A percentile compares a stretch with the other conserved stretches of the same genome.
Evolutionary conservation across 2,329 filamentous ascomycete species (phyloP).

Genomic region (Ceratocystis cacaofunesta): DNA sequence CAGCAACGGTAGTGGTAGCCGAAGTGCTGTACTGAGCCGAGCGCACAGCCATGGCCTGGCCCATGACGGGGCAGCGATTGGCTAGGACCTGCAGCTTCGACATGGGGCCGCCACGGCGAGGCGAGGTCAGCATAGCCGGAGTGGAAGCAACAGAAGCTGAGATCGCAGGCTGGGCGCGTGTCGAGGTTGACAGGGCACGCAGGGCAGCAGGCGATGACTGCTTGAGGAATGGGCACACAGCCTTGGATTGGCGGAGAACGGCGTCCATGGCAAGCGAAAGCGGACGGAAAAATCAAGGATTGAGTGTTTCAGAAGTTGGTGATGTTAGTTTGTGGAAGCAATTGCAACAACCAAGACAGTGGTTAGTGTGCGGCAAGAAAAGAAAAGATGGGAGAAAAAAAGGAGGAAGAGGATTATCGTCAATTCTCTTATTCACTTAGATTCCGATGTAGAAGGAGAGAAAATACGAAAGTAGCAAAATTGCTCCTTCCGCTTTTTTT

Average conservation of each 20-base stretch:
- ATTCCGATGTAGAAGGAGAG: not conserved
- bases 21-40: constrained; percentile 38
- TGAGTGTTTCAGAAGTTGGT: not conserved
- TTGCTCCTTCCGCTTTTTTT: not conserved
- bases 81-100: constrained; percentile 91
- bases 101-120: constrained; percentile 80
- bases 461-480: not conserved
- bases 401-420: not conserved
- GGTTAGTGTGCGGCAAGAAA: not conserved
- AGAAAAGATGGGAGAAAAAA: constrained; percentile 4
- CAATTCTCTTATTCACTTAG: not conserved
- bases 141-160: constrained; percentile 24
- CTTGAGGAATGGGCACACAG: constrained; percentile 94
- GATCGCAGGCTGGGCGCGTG: constrained; percentile 35
- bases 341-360: not conserved
- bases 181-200: constrained; percentile 69
- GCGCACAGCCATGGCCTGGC: constrained; percentile 88
- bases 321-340: not conserved
- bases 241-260: constrained; percentile 85
- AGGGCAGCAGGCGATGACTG: constrained; percentile 84
- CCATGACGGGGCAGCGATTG: constrained; percentile 95
- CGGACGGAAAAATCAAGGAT: not conserved
- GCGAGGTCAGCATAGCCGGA: constrained; percentile 25
- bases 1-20: constrained; percentile 27
- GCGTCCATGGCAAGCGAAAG: constrained; percentile 55